Conservation (phyloP, 192 early-diverging fungal genomes). For the Coemansia sp. region DNA sequence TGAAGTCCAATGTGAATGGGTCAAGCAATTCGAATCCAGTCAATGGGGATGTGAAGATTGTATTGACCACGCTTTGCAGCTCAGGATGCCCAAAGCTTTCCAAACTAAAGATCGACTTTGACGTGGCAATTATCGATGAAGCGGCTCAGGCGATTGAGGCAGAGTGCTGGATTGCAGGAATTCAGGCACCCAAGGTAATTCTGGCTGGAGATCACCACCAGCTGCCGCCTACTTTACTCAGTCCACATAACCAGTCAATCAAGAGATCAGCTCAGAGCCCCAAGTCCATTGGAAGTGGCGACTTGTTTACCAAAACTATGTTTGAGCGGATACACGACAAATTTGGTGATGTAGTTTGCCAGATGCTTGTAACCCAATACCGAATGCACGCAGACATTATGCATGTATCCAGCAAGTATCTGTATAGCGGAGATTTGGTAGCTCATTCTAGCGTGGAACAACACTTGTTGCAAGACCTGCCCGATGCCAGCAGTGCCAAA, state of each 20-base stretch:
- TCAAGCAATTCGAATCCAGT: too few species aligned
- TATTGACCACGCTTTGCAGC: slow-evolving; percentile 78
- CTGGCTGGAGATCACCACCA: slow-evolving; percentile 92
- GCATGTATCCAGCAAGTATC: slow-evolving; percentile 62
- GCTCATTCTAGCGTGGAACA: slow-evolving; percentile 64
- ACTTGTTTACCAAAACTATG: slow-evolving; percentile 56
- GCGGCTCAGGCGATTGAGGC: slow-evolving; percentile 78
- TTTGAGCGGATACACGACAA: slow-evolving; percentile 74
- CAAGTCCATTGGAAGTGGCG: not conserved
- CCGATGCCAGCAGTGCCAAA: slow-evolving; percentile 57
- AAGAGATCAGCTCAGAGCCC: not conserved
- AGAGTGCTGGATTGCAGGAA: slow-evolving; percentile 88
- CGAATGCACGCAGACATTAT: slow-evolving; percentile 84
- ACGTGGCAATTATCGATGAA: slow-evolving; percentile 87
- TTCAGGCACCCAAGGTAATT: slow-evolving; percentile 69
- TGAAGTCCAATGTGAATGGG: too few species aligned
- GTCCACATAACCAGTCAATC: slow-evolving; percentile 2
- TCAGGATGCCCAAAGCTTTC: slow-evolving; percentile 31
- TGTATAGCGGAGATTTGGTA: slow-evolving; percentile 69
- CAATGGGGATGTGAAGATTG: slow-evolving; percentile 44
- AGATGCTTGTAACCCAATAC: slow-evolving; percentile 80
- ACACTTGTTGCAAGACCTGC: slow-evolving; percentile 64
- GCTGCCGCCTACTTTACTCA: slow-evolving; percentile 75
- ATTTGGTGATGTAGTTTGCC: slow-evolving; percentile 60
- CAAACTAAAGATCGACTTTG: slow-evolving; percentile 55